Evolutionary conservation across 2,329 filamentous ascomycete species (phyloP).

Genomic region (Colletotrichum graminicola): DNA sequence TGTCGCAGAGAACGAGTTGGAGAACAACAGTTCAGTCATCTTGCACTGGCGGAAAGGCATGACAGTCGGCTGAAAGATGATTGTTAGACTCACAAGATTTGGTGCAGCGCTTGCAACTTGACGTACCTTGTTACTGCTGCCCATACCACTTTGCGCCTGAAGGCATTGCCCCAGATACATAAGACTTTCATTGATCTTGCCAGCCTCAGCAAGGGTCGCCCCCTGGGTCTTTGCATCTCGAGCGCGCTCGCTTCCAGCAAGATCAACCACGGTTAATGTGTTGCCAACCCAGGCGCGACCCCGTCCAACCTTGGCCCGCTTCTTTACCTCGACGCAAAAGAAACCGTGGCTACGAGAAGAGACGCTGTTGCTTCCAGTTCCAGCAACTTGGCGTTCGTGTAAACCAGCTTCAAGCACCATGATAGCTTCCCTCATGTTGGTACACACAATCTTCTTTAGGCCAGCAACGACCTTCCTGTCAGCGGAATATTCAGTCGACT

Average conservation of each 20-base stretch:
- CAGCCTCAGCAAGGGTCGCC: constrained; percentile 91
- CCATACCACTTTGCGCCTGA: constrained; percentile 90
- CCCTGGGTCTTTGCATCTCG: constrained; percentile 94
- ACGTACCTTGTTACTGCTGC: constrained; percentile 78
- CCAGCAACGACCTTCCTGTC: constrained; percentile 97
- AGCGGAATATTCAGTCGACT: constrained; percentile 86
- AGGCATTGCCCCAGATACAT: constrained; percentile 99
- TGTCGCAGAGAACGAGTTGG: constrained; percentile 84
- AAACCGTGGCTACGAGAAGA: constrained; percentile 96
- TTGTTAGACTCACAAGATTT: constrained; percentile 12
- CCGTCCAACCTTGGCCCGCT: constrained; percentile 65
- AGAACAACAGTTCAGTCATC: constrained; percentile 85
- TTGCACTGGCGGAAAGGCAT: constrained; percentile 88
- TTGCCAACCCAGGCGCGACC: constrained; percentile 79
- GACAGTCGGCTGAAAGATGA: constrained; percentile 69
- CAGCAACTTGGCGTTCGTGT: constrained; percentile 86
- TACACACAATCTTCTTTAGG: constrained; percentile 89
- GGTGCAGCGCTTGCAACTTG: not conserved
- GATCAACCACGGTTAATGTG: constrained; percentile 87
- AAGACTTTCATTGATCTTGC: constrained; percentile 97
- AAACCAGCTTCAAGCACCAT: constrained; percentile 91
- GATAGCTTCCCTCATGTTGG: constrained; percentile 83
- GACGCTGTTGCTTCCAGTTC: constrained; percentile 92
- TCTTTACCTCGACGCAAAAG: constrained; percentile 95
- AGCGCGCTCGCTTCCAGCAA: constrained; percentile 93